phyloP scores from a whole-genome alignment of 257 asterid genomes.

The Capsicum chinense region DNA sequence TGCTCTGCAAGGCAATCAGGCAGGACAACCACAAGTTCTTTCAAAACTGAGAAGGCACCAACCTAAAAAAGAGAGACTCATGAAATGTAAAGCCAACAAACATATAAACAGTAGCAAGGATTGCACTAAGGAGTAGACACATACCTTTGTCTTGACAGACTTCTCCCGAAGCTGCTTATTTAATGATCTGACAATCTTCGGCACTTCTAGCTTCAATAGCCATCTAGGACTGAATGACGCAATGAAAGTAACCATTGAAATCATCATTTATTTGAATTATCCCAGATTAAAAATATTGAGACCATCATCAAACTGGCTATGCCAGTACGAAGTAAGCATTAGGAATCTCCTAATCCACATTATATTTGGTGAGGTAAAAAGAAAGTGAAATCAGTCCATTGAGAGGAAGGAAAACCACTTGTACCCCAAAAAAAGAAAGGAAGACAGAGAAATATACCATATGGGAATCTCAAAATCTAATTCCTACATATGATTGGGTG shows the following conservation, averaged over 20 bases:
- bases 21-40: slow-evolving; percentile 88
- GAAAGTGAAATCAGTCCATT: slow-evolving; percentile 11
- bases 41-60: slow-evolving; percentile 94
- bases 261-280: background rate
- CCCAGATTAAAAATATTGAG: slow-evolving; percentile 15
- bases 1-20: slow-evolving; percentile 99
- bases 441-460: background rate
- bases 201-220: slow-evolving; percentile 94
- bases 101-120: background rate
- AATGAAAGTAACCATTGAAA: slow-evolving; percentile 10
- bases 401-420: background rate
- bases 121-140: slow-evolving; percentile 2
- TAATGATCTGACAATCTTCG: slow-evolving; percentile 90
- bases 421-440: slow-evolving; percentile 15
- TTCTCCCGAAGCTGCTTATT: slow-evolving; percentile 94
- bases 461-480: background rate
- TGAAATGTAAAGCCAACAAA: slow-evolving; percentile 26
- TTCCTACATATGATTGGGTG: slow-evolving; percentile 1
- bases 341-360: background rate
- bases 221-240: slow-evolving; percentile 78
- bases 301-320: background rate
- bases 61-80: slow-evolving; percentile 57
- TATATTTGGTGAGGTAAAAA: slow-evolving; percentile 15
- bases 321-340: slow-evolving; percentile 15
- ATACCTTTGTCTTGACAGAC: slow-evolving; percentile 94